Conservation (phyloP, 2,329 filamentous ascomycete species). For the Ophiostoma ulmi region DNA sequence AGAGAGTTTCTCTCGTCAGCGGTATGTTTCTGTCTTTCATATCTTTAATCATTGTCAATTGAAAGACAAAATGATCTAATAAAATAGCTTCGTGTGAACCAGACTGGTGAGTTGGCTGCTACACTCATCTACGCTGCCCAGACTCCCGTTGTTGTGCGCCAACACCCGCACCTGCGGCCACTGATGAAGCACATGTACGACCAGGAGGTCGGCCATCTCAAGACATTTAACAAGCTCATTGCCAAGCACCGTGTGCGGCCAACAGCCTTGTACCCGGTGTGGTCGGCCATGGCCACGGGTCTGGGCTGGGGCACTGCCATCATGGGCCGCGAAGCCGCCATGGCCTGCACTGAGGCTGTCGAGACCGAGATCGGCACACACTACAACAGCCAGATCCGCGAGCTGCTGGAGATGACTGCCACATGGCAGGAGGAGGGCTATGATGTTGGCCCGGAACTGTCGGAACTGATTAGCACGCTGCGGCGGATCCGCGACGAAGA, state of each 20-base stretch:
- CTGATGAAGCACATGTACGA: conserved; percentile 98
- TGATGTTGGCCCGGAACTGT: conserved; percentile 72
- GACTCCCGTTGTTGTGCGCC: conserved; percentile 70
- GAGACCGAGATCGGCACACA: conserved; percentile 97
- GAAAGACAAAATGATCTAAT: not conserved
- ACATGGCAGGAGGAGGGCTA: conserved; percentile 73
- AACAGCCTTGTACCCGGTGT: conserved; percentile 86
- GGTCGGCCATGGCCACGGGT: conserved; percentile 72
- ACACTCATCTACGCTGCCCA: conserved; percentile 91
- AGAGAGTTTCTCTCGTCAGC: conserved; percentile 70
- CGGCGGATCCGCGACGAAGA: conserved; percentile 90
- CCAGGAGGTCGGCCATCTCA: conserved; percentile 84
- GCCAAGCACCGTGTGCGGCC: conserved; percentile 85
- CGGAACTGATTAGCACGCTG: conserved; percentile 65
- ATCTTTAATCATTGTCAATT: too few relatives aligned
- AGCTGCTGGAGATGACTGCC: conserved; percentile 72
- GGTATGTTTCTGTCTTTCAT: conserved; percentile 38
- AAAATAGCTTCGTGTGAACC: conserved; percentile 78
- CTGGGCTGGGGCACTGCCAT: conserved; percentile 86
- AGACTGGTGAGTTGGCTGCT: conserved; percentile 94
- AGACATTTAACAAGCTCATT: conserved; percentile 77
- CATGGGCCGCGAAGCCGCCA: conserved; percentile 87
- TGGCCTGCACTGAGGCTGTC: conserved; percentile 97
- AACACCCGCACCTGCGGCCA: conserved; percentile 80
- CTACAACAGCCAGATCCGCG: conserved; percentile 87